phyloP scores from a whole-genome alignment of 129 eudicot species.

The Tagetes erecta region DNA sequence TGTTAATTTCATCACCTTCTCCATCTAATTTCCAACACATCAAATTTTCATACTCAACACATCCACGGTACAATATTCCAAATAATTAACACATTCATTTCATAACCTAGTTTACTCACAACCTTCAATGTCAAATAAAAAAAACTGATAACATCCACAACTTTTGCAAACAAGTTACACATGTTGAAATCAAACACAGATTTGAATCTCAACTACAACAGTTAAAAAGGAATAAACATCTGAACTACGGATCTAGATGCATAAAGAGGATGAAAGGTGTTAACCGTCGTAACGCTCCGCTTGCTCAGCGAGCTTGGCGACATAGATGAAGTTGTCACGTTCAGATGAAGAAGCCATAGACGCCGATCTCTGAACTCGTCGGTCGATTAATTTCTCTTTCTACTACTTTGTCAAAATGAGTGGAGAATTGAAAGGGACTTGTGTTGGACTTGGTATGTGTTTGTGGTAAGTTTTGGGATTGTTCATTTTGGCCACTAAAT shows the following conservation, averaged over 20 bases:
- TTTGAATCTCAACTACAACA: constrained; percentile 11
- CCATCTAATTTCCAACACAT: constrained; percentile 12
- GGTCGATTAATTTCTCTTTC: constrained; percentile 26
- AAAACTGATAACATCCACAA: not conserved
- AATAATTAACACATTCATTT: not conserved
- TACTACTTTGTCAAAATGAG: constrained; percentile 27
- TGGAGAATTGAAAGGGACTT: constrained; percentile 27
- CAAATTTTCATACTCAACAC: constrained; percentile 11
- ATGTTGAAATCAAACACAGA: constrained; percentile 6
- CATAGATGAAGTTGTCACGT: constrained; percentile 52
- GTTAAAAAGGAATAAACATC: constrained; percentile 3
- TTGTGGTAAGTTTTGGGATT: constrained; percentile 3
- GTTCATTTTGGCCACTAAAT: constrained; percentile 17
- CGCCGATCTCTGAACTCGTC: constrained; percentile 32
- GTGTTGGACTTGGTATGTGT: not conserved
- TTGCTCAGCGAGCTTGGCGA: constrained; percentile 57
- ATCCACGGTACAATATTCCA: not conserved
- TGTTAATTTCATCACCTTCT: not conserved
- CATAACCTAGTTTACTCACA: not conserved
- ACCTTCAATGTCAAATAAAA: constrained; percentile 8
- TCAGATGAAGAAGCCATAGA: constrained; percentile 50
- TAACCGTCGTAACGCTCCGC: constrained; percentile 58
- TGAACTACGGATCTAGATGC: constrained; percentile 35
- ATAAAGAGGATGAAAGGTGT: constrained; percentile 11
- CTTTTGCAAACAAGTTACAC: not conserved